phyloP scores from a whole-genome alignment of 345 rosid species.

The Pelargonium nanum region DNA sequence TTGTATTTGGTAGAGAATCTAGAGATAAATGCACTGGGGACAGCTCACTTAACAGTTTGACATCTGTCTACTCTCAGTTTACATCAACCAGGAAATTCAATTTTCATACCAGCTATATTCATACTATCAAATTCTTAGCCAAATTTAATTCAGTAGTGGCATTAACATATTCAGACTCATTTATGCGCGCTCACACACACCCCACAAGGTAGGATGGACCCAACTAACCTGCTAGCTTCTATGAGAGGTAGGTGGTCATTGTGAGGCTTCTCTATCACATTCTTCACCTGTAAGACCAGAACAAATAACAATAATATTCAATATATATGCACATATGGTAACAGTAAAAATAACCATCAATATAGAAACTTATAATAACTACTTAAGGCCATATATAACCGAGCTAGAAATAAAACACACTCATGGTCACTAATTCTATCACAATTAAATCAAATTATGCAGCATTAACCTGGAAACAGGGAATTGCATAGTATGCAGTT shows the following conservation, averaged over 20 bases:
- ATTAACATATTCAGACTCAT: background rate
- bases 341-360: background rate
- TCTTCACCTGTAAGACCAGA: slow-evolving; percentile 43
- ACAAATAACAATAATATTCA: background rate
- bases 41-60: background rate
- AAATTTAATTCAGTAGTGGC: background rate
- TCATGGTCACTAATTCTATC: too few relatives aligned
- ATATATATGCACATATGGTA: background rate
- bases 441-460: too few relatives aligned
- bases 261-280: slow-evolving; percentile 76
- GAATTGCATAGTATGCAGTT: too few relatives aligned
- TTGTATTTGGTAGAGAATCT: too few relatives aligned
- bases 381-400: too few relatives aligned
- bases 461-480: too few relatives aligned
- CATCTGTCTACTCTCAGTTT: too few relatives aligned
- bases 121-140: background rate
- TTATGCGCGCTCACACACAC: background rate
- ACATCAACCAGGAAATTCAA: background rate
- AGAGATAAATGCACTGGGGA: too few relatives aligned
- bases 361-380: background rate
- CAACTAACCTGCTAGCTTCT: slow-evolving; percentile 71
- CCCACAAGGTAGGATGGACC: background rate
- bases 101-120: background rate
- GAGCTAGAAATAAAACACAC: too few relatives aligned
- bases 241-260: slow-evolving; percentile 65